Evolutionary conservation across 345 rosid species (phyloP).

Genomic region (Gossypium anomalum): DNA sequence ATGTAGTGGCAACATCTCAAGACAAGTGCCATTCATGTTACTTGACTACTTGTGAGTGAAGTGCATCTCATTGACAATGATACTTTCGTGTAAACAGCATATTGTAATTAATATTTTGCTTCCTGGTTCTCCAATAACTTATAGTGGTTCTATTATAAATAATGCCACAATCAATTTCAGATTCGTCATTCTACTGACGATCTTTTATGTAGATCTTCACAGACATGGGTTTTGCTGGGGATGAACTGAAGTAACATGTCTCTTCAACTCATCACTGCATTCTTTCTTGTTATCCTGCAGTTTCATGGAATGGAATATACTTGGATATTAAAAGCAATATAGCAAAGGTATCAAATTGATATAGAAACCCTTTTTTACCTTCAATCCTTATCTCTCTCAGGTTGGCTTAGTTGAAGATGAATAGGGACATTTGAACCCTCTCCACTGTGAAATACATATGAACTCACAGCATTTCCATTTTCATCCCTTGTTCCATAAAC

Average conservation of each 20-base stretch:
- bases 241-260: not conserved
- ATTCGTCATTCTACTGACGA: not conserved
- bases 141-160: not conserved
- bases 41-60: not conserved
- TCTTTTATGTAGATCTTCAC: conserved; percentile 4
- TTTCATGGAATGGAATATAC: not conserved
- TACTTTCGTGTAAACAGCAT: not conserved
- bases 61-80: not conserved
- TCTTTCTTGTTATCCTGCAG: conserved; percentile 12
- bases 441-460: conserved; percentile 22
- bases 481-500: conserved; percentile 33
- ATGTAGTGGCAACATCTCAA: not conserved
- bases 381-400: conserved; percentile 29
- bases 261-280: not conserved
- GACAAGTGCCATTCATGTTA: not conserved
- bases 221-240: not conserved
- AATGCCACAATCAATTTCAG: conserved; percentile 3
- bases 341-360: not conserved
- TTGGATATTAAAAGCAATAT: conserved; percentile 1
- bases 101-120: not conserved
- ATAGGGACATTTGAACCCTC: conserved; percentile 34
- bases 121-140: not conserved
- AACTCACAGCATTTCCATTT: conserved; percentile 29
- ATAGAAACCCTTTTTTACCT: conserved; percentile 10
- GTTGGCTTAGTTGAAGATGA: conserved; percentile 54